Evolutionary conservation across 257 asterid species (phyloP).

Genomic region (Primulina tabacum): DNA sequence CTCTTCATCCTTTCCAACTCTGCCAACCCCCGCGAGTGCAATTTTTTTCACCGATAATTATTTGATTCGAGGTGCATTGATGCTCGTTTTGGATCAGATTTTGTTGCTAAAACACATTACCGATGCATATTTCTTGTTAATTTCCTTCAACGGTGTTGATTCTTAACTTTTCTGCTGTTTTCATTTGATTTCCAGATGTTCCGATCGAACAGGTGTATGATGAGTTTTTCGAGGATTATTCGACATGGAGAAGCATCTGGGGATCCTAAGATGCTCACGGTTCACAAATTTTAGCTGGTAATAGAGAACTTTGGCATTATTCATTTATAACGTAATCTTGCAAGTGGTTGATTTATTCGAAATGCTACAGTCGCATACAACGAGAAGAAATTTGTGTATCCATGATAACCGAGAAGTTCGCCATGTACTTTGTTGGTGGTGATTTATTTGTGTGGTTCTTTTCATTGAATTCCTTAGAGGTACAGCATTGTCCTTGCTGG

Average conservation of each 20-base stretch:
- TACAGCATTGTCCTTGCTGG: background rate
- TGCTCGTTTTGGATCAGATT: background rate
- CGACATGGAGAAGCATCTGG: conserved; percentile 26
- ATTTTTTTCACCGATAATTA: background rate
- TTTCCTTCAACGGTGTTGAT: background rate
- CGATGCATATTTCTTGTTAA: background rate
- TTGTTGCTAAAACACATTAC: conserved; percentile 12
- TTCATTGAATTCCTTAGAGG: background rate
- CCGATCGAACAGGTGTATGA: conserved; percentile 13
- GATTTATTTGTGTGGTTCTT: background rate
- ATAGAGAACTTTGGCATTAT: conserved; percentile 2
- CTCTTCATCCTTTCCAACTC: conserved; percentile 7
- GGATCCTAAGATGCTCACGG: conserved; percentile 27
- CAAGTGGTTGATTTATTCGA: conserved; percentile 7
- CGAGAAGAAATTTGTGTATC: background rate
- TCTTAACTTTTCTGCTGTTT: background rate
- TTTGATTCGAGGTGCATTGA: background rate
- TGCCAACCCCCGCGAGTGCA: background rate
- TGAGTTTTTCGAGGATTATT: conserved; percentile 21
- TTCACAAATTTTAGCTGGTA: conserved; percentile 32
- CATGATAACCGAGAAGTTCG: background rate
- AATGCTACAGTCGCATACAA: background rate
- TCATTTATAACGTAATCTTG: background rate
- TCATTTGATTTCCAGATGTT: conserved; percentile 27
- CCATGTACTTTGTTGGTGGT: background rate